Base-by-base conservation (phyloP, 768 basidiomycete genomes). In the Amanita exitialis region DNA sequence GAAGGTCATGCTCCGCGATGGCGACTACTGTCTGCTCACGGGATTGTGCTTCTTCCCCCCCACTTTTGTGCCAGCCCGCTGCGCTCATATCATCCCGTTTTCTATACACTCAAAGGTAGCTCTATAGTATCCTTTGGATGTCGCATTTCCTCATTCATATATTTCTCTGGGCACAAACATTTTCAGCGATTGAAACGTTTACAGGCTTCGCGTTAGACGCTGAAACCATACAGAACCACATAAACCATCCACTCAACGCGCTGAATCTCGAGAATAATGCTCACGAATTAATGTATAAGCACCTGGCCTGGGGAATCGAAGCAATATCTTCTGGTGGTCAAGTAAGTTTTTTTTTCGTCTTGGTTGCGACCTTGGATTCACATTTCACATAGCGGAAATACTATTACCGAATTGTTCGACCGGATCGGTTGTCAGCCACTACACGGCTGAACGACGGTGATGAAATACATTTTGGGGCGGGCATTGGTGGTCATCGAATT, bases 171-270 rank as follows among this genome's bases (percentile, higher is more conserved):
- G n/a, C 38, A 39, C 38, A 43, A 43, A 43, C 41, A 43, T 21
- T 43, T 27, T 43, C 41, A 27, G 41, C 41, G 41, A 43, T 43
- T 43, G 41, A 43, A 21, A 43, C 41, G 20, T 43, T 43, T 43
- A 43, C 41, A 43, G 41, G 41, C 41, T 43, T 43, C 41, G 41
- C 41, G 23, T 43, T 43, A 20, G 41, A 43, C 41, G 41, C 41
- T 39, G 38, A 39, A 39, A 39, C 38, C 18, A 39, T 39, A 39
- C 38, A 39, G 38, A 39, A 39, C n/a, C 41, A 21, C 15, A 4
- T 43, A 43, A 43, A 43, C 41, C 41, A 43, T 21, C 41, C 41
- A 43, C 41, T 9, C 41, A 43, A 43, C 41, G 41, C 41, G 23
- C 42, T 43, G 42, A 43, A 43, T 43, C 42, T 43, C 42, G 9